These are phyloP conservation scores for Metarhizium sp. DNA, from an alignment of 2,329 filamentous ascomycete species.

Conservation along the genomic window DNA sequence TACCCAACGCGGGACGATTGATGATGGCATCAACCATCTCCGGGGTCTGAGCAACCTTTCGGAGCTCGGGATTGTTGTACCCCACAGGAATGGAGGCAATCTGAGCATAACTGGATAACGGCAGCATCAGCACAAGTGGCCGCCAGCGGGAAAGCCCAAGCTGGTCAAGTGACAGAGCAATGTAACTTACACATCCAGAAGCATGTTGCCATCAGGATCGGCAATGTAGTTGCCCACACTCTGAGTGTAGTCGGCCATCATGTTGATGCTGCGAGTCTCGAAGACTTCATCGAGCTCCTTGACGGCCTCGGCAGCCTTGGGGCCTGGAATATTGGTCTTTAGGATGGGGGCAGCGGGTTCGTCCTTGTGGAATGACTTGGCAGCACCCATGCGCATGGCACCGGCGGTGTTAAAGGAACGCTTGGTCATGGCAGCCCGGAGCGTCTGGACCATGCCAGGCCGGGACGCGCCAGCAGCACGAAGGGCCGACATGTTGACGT, in stretches of 20 bases:
- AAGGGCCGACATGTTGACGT: conserved; percentile 9
- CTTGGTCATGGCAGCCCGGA: conserved; percentile 3
- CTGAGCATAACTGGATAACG: conserved; percentile 59
- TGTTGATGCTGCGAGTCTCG: conserved; percentile 78
- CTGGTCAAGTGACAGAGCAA: not conserved
- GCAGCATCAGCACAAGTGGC: not conserved
- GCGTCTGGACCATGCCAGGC: conserved; percentile 1
- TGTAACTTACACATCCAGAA: conserved; percentile 57
- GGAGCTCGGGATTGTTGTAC: conserved; percentile 79
- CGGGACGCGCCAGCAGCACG: conserved; percentile 8
- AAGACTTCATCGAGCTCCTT: conserved; percentile 69
- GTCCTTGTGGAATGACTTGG: conserved; percentile 31
- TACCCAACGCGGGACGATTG: conserved; percentile 82
- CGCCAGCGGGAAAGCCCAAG: not conserved
- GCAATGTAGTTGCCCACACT: conserved; percentile 74
- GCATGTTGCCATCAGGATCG: conserved; percentile 60
- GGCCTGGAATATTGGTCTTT: conserved; percentile 63
- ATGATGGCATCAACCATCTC: conserved; percentile 75
- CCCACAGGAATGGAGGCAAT: conserved; percentile 89
- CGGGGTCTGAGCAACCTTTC: conserved; percentile 59
- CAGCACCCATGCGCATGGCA: conserved; percentile 18
- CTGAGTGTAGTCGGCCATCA: conserved; percentile 67
- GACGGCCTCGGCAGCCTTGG: conserved; percentile 59
- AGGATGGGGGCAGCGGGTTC: conserved; percentile 45
- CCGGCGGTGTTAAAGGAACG: conserved; percentile 8